phyloP scores from a whole-genome alignment of 1,284 basidiomycete genomes.

The Ceratobasidium papillatum region DNA sequence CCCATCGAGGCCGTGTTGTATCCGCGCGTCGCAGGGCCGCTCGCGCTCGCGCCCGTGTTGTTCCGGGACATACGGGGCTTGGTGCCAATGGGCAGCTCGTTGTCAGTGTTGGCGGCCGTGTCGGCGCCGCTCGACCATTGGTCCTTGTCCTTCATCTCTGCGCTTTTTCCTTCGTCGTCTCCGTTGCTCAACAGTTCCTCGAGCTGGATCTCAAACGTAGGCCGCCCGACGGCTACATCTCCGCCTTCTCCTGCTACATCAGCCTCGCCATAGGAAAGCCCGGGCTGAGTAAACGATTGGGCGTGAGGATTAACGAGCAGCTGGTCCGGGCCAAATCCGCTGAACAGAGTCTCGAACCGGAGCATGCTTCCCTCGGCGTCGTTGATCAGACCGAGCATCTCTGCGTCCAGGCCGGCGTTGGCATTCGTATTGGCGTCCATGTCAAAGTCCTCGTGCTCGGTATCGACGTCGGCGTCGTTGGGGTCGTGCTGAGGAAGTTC shows the following conservation, averaged over 20 bases:
- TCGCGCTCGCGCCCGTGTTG: constrained; percentile 25
- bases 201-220: constrained; percentile 80
- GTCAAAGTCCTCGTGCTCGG: constrained; percentile 32
- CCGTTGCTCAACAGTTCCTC: constrained; percentile 70
- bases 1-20: constrained; percentile 33
- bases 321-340: constrained; percentile 77
- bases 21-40: neutral
- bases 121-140: constrained; percentile 25
- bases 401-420: constrained; percentile 12
- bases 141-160: constrained; percentile 22
- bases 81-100: neutral
- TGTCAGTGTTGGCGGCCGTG: constrained; percentile 27
- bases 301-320: constrained; percentile 62
- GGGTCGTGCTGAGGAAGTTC: constrained; percentile 53
- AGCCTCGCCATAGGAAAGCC: constrained; percentile 74
- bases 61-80: constrained; percentile 16
- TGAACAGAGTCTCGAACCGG: constrained; percentile 75
- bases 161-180: constrained; percentile 16
- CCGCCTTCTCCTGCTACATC: constrained; percentile 48
- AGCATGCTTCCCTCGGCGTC: constrained; percentile 49
- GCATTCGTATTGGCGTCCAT: constrained; percentile 22
- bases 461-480: constrained; percentile 42
- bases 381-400: constrained; percentile 29
- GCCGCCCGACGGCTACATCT: constrained; percentile 68
- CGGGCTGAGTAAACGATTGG: constrained; percentile 67